Evolutionary conservation across 352 stramenopile genomes (phyloP).

Genomic region (Pythium phragmiticola): DNA sequence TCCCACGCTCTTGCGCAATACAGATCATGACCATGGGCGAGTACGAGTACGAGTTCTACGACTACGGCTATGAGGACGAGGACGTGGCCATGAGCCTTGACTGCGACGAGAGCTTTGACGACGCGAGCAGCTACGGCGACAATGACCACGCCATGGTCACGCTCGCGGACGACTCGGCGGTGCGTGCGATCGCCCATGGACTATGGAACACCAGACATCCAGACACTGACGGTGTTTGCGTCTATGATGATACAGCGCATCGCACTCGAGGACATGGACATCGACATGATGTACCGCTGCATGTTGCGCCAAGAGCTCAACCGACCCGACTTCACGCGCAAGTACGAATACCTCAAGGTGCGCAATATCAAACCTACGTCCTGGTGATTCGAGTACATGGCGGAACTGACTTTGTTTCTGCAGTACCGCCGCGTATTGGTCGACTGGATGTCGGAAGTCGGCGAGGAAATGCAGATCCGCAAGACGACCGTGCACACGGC

Average conservation of each 20-base stretch:
- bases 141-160: conserved; percentile 33
- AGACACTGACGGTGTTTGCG: background rate
- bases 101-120: conserved; percentile 82
- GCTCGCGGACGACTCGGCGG: conserved; percentile 31
- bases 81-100: conserved; percentile 43
- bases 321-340: conserved; percentile 64
- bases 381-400: background rate
- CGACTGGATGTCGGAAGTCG: conserved; percentile 86
- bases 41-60: conserved; percentile 54
- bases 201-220: background rate
- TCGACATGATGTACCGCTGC: conserved; percentile 63
- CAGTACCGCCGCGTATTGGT: conserved; percentile 76
- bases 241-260: conserved; percentile 39
- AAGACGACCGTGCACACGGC: conserved; percentile 80
- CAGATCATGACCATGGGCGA: conserved; percentile 16
- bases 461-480: conserved; percentile 81
- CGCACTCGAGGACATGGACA: conserved; percentile 72
- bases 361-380: background rate
- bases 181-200: conserved; percentile 13
- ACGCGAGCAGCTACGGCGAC: conserved; percentile 44
- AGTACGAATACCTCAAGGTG: conserved; percentile 81
- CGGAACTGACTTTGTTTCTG: background rate
- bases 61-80: conserved; percentile 24
- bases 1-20: background rate
- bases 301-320: conserved; percentile 77